These are phyloP conservation scores for Zhuliangozyma blackwelliae DNA, from an alignment of 1,139 yeast species.

Conservation along the genomic window DNA sequence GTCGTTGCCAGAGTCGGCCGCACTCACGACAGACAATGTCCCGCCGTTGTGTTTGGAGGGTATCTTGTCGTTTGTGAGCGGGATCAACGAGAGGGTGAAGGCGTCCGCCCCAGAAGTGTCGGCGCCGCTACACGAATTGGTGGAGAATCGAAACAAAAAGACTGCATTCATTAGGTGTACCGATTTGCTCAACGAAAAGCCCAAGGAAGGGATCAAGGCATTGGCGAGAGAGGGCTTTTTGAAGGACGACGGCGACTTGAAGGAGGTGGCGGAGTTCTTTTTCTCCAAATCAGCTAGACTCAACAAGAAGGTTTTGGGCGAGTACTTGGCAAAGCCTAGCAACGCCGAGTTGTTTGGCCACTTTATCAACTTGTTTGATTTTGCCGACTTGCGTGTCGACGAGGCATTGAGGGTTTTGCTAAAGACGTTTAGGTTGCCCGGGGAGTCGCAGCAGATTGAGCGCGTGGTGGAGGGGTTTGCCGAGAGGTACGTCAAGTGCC, in stretches of 20 bases:
- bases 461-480: constrained; percentile 86
- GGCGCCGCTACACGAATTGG: constrained; percentile 23
- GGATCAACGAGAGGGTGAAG: constrained; percentile 58
- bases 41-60: constrained; percentile 96
- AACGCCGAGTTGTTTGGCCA: constrained; percentile 56
- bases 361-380: constrained; percentile 73
- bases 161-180: constrained; percentile 74
- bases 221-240: constrained; percentile 65
- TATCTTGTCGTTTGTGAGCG: constrained; percentile 62
- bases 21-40: constrained; percentile 73
- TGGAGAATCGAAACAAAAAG: constrained; percentile 54
- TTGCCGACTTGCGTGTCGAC: constrained; percentile 75
- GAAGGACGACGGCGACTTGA: constrained; percentile 44
- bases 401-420: constrained; percentile 84
- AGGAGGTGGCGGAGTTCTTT: constrained; percentile 71
- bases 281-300: constrained; percentile 75
- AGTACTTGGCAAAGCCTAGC: constrained; percentile 72
- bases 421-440: constrained; percentile 87
- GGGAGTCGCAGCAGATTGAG: constrained; percentile 96
- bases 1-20: constrained; percentile 77
- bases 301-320: constrained; percentile 86
- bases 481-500: constrained; percentile 57
- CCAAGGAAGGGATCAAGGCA: constrained; percentile 66
- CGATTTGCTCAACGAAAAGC: constrained; percentile 68
- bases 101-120: constrained; percentile 8